A percentile compares a stretch with the other conserved stretches of the same genome.
phyloP scores from a whole-genome alignment of 139 green algal species.

The Pseudopediastrum boryanum region DNA sequence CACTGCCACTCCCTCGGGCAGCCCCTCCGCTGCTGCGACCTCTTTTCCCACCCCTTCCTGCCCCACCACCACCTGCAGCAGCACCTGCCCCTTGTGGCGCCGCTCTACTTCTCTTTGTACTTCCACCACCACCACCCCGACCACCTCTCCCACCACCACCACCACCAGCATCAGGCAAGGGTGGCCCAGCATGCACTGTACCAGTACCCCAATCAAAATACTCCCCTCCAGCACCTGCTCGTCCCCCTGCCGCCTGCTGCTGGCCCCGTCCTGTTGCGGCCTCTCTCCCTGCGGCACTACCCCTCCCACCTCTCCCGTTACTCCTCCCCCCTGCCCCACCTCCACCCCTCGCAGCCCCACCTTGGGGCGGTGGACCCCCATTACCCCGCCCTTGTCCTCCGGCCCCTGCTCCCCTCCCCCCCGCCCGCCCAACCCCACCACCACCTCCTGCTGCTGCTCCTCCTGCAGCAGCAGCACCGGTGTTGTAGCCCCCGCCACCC shows the following conservation, averaged over 20 bases:
- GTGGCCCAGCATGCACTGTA: not conserved
- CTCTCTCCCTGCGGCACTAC: constrained; percentile 1
- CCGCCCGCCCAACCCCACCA: too few species aligned
- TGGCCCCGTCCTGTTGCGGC: not conserved
- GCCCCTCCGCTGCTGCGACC: not conserved
- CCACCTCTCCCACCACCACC: not conserved
- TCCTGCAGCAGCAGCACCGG: not conserved
- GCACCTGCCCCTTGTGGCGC: not conserved
- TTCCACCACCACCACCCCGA: constrained; percentile 5
- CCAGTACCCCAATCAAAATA: too few species aligned
- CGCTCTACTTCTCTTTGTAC: constrained; percentile 16
- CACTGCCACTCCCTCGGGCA: not conserved
- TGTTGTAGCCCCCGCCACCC: not conserved
- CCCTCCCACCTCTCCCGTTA: not conserved
- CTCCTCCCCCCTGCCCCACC: constrained; percentile 13
- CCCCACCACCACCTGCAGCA: not conserved
- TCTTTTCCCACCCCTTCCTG: not conserved
- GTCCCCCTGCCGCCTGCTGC: not conserved
- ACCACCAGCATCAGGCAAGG: not conserved
- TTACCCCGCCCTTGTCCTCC: too few species aligned
- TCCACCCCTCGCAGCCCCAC: too few species aligned
- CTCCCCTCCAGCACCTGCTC: too few species aligned
- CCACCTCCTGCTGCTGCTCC: not conserved
- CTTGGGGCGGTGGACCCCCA: too few species aligned
- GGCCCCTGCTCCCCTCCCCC: not conserved